phyloP scores from a whole-genome alignment of 2,329 filamentous ascomycete genomes.

The Aspergillus thermomutatus region DNA sequence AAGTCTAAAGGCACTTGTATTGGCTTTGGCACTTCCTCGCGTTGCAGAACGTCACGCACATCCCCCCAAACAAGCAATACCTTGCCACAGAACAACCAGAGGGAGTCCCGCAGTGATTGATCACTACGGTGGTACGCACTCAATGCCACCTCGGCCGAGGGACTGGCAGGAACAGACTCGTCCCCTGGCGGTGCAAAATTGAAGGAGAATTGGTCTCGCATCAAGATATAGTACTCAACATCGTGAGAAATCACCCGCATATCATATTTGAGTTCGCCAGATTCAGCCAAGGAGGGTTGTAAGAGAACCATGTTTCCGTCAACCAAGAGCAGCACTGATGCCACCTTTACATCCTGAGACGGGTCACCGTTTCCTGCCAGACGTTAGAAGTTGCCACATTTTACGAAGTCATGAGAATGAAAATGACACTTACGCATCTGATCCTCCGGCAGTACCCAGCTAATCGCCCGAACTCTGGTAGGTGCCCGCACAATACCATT shows the following conservation, averaged over 20 bases:
- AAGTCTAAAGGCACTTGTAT: conserved; percentile 87
- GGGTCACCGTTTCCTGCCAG: conserved; percentile 74
- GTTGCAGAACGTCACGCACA: conserved; percentile 75
- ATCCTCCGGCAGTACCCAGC: conserved; percentile 90
- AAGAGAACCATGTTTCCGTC: conserved; percentile 93
- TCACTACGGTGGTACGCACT: conserved; percentile 42
- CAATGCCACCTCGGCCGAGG: conserved; percentile 45
- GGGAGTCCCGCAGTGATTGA: conserved; percentile 71
- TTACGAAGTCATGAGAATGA: not conserved
- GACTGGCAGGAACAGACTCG: conserved; percentile 48
- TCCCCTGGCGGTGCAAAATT: conserved; percentile 48
- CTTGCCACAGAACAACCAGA: conserved; percentile 91
- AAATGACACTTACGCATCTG: conserved; percentile 62
- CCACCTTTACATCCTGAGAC: conserved; percentile 89
- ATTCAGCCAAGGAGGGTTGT: conserved; percentile 77
- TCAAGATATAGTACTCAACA: conserved; percentile 90
- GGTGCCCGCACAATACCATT: conserved; percentile 94
- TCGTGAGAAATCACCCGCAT: conserved; percentile 97
- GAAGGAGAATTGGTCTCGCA: conserved; percentile 71
- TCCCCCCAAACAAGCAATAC: conserved; percentile 87
- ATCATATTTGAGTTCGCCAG: conserved; percentile 89
- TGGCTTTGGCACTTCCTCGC: conserved; percentile 69
- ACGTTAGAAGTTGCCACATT: conserved; percentile 11
- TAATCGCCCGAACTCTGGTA: conserved; percentile 84
- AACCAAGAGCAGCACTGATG: conserved; percentile 92